Conservation (phyloP, 768 basidiomycete species). For the Hypholoma fasciculare region DNA sequence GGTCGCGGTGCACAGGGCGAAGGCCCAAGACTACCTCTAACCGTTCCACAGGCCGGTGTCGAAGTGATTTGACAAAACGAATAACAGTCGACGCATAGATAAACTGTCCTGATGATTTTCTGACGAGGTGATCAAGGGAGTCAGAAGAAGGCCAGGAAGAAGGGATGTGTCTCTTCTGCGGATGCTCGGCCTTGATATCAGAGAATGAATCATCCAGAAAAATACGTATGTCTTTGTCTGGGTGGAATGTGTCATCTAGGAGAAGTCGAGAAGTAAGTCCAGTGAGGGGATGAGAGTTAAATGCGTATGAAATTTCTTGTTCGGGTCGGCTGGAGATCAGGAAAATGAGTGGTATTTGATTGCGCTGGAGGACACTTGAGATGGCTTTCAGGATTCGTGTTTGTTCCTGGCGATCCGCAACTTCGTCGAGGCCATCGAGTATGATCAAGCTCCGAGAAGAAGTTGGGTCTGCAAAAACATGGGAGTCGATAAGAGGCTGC, state of each 20-base stretch:
- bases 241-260: neutral
- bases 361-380: neutral
- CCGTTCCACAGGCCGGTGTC: constrained; percentile 1
- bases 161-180: neutral
- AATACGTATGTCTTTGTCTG: constrained; percentile 3
- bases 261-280: neutral
- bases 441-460: neutral
- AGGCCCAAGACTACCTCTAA: constrained; percentile 5
- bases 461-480: neutral
- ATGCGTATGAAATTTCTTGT: constrained; percentile 1
- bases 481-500: neutral
- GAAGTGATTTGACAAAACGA: constrained; percentile 2
- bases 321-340: constrained; percentile 13
- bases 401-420: neutral
- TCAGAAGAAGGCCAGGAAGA: neutral
- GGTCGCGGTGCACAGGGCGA: neutral
- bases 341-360: constrained; percentile 2
- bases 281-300: neutral
- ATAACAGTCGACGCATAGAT: constrained; percentile 15
- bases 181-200: constrained; percentile 4
- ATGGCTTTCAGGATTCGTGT: neutral
- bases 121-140: neutral
- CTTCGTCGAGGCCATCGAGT: constrained; percentile 26
- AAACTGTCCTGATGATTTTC: constrained; percentile 15
- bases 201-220: constrained; percentile 2